Percentiles rank a stretch among this genome's conserved stretches.
Conservation (phyloP, 352 stramenopile species). For the Globisporangium ultimum region DNA sequence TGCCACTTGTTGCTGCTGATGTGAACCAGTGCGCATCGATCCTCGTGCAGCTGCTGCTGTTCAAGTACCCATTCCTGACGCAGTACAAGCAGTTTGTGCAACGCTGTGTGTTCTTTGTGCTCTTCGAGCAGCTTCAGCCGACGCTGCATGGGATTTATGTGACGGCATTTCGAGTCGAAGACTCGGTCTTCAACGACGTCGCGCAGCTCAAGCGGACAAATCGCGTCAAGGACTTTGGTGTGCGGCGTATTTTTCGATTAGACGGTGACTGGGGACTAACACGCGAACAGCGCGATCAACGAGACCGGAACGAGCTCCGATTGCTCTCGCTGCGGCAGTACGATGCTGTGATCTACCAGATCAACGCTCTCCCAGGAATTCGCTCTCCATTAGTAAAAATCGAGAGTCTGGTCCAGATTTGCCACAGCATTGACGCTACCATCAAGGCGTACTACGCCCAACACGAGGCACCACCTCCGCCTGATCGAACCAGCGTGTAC, state of each 20-base stretch:
- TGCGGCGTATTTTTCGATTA: conserved; percentile 44
- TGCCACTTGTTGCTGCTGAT: conserved; percentile 48
- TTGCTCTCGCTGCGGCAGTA: conserved; percentile 36
- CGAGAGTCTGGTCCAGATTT: conserved; percentile 38
- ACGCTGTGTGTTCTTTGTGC: conserved; percentile 43
- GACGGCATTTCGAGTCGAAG: conserved; percentile 45
- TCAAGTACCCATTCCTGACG: conserved; percentile 42
- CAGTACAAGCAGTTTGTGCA: conserved; percentile 24
- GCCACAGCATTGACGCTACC: conserved; percentile 35
- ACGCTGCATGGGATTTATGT: conserved; percentile 55
- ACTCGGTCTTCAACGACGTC: conserved; percentile 32
- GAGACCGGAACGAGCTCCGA: conserved; percentile 19
- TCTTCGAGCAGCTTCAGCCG: conserved; percentile 65
- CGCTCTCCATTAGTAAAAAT: conserved; percentile 59
- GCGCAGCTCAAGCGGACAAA: conserved; percentile 23
- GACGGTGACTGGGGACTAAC: conserved; percentile 35
- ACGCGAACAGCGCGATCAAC: not conserved
- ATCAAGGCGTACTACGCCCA: conserved; percentile 42
- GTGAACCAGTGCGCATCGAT: conserved; percentile 50
- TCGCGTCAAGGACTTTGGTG: conserved; percentile 32
- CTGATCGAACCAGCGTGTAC: conserved; percentile 39
- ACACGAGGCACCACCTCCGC: conserved; percentile 10
- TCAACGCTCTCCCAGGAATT: conserved; percentile 42
- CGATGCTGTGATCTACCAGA: conserved; percentile 28
- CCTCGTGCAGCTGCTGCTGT: conserved; percentile 49